Percentiles rank a stretch among this genome's conserved stretches.
phyloP scores from a whole-genome alignment of 768 basidiomycete genomes.

The Hortiboletus campestris region DNA sequence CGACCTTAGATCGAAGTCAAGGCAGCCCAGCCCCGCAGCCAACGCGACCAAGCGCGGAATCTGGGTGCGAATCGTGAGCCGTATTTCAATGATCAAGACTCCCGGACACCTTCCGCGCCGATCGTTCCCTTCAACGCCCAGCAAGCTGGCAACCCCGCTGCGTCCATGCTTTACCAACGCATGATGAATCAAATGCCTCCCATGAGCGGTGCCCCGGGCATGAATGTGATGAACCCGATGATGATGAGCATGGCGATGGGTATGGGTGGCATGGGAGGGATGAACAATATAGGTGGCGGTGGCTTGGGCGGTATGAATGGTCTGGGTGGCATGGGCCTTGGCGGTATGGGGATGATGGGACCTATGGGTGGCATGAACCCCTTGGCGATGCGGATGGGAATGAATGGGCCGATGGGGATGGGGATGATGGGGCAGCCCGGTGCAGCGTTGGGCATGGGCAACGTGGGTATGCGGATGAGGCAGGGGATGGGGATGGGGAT shows the following conservation, averaged over 20 bases:
- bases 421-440: conserved; percentile 34
- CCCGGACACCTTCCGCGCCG: conserved; percentile 34
- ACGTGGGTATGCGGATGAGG: conserved; percentile 37
- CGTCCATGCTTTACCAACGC: conserved; percentile 34
- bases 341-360: conserved; percentile 39
- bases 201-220: conserved; percentile 44
- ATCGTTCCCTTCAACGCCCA: conserved; percentile 33
- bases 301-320: conserved; percentile 22
- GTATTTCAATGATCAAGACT: conserved; percentile 36
- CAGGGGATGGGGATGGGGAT: conserved; percentile 41
- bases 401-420: conserved; percentile 37
- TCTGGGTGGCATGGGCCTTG: conserved; percentile 23
- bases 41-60: conserved; percentile 53
- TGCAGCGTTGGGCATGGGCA: conserved; percentile 19
- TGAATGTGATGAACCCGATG: conserved; percentile 52
- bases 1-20: conserved; percentile 73
- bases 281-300: conserved; percentile 26
- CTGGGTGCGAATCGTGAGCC: conserved; percentile 24
- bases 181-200: conserved; percentile 42
- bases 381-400: conserved; percentile 38
- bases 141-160: conserved; percentile 37
- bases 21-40: conserved; percentile 69
- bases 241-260: conserved; percentile 49
- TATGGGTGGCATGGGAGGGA: conserved; percentile 34
- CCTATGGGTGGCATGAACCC: conserved; percentile 28